These are phyloP conservation scores for Cryptococcus wingfieldii DNA, from an alignment of 1,284 basidiomycete genomes.

Conservation along the genomic window DNA sequence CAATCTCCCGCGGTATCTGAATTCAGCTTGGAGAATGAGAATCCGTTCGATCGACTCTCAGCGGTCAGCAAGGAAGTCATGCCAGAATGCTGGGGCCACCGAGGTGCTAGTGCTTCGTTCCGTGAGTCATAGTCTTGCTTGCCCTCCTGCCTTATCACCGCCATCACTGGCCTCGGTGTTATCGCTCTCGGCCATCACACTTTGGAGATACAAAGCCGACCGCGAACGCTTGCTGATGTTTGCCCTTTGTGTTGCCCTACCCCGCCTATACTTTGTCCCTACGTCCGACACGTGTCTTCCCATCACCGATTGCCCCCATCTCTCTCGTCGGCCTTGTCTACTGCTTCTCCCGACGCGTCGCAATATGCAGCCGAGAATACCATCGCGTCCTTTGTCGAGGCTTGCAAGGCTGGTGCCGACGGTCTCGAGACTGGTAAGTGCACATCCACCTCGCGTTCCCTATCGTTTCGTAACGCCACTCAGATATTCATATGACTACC, in stretches of 20 bases:
- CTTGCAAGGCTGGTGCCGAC: constrained; percentile 87
- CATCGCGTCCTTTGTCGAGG: constrained; percentile 83
- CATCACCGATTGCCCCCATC: background rate
- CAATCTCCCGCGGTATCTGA: constrained; percentile 27
- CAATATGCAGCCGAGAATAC: constrained; percentile 68
- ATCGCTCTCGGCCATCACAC: no score
- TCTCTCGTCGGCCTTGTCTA: background rate
- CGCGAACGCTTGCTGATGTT: no score
- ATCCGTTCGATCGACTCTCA: constrained; percentile 5
- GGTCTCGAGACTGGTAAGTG: constrained; percentile 76
- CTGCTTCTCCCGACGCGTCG: background rate
- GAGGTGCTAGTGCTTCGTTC: constrained; percentile 76
- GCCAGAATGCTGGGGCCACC: constrained; percentile 87
- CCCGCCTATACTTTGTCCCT: background rate
- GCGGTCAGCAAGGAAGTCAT: constrained; percentile 13
- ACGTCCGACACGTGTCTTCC: background rate
- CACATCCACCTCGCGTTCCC: background rate
- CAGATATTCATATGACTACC: constrained; percentile 92
- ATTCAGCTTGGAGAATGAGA: constrained; percentile 15
- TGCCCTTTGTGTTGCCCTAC: background rate
- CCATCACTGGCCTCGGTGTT: no score
- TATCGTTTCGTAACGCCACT: constrained; percentile 1
- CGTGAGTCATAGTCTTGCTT: constrained; percentile 44
- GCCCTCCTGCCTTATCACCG: no score
- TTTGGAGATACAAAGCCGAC: no score